Percentiles rank a stretch among this genome's conserved stretches.
Evolutionary conservation across 345 rosid genomes (phyloP).

Genomic region (Eucalyptus shirleyi): DNA sequence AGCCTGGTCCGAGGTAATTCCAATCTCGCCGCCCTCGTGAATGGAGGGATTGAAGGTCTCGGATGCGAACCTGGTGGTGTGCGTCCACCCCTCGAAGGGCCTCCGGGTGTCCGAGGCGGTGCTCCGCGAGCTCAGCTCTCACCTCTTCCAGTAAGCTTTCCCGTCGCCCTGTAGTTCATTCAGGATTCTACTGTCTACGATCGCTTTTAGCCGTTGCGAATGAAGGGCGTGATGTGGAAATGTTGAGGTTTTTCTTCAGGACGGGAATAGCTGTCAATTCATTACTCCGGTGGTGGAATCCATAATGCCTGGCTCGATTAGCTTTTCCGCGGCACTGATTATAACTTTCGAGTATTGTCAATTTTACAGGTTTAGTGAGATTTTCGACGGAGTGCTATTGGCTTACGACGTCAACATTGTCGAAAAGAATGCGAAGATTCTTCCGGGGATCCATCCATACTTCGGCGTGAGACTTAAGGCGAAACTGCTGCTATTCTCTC

Average conservation of each 20-base stretch:
- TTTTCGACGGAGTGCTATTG: slow-evolving; percentile 60
- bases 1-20: not conserved
- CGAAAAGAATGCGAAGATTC: slow-evolving; percentile 44
- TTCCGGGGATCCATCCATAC: slow-evolving; percentile 59
- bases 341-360: not conserved
- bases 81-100: slow-evolving; percentile 59
- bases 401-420: slow-evolving; percentile 45
- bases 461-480: slow-evolving; percentile 49
- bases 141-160: slow-evolving; percentile 56
- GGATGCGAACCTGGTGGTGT: slow-evolving; percentile 45
- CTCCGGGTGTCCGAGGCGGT: slow-evolving; percentile 38
- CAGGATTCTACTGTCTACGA: not conserved
- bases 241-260: not conserved
- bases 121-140: slow-evolving; percentile 71
- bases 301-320: not conserved
- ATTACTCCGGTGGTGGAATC: not conserved
- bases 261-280: not conserved
- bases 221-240: not conserved
- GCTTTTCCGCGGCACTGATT: not conserved
- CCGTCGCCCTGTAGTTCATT: not conserved
- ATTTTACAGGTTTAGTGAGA: slow-evolving; percentile 43
- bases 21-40: not conserved
- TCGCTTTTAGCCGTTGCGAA: not conserved
- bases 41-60: slow-evolving; percentile 75
- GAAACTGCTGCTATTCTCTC: slow-evolving; percentile 57